phyloP scores from a whole-genome alignment of 768 basidiomycete species.

The Lepiota subincarnata region DNA sequence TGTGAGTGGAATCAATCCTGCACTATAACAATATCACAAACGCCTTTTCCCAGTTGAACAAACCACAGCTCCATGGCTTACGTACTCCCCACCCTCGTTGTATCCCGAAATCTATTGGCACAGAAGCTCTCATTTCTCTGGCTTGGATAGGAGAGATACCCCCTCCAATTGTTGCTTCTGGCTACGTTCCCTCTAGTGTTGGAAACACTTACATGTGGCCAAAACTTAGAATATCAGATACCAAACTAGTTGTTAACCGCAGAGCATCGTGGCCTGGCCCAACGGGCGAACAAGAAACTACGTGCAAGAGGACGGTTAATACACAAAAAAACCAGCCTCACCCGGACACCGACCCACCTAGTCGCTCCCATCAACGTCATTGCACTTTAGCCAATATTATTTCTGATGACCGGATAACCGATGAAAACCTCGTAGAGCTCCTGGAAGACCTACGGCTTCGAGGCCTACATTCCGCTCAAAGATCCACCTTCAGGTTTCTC shows the following conservation, averaged over 20 bases:
- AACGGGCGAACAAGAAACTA: neutral
- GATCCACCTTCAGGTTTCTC: neutral
- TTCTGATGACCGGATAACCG: slow-evolving; percentile 1
- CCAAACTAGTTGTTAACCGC: neutral
- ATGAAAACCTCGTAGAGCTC: slow-evolving; percentile 3
- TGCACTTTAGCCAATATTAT: slow-evolving; percentile 2
- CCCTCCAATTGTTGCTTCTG: slow-evolving; percentile 13
- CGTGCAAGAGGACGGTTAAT: neutral
- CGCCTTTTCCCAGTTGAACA: neutral
- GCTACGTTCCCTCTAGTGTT: slow-evolving; percentile 9
- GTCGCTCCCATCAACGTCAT: neutral
- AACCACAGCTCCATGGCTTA: slow-evolving; percentile 6
- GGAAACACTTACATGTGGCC: slow-evolving; percentile 10
- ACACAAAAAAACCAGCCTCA: neutral
- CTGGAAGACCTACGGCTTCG: slow-evolving; percentile 6
- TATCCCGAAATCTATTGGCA: slow-evolving; percentile 21
- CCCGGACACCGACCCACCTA: neutral
- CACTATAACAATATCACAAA: neutral
- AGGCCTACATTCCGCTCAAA: neutral
- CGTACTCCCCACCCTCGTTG: slow-evolving; percentile 19
- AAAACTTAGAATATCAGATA: slow-evolving; percentile 6
- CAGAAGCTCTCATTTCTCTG: slow-evolving; percentile 25
- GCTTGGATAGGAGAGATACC: slow-evolving; percentile 27
- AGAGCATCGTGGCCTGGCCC: neutral
- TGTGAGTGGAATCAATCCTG: neutral